Evolutionary conservation across 148 eudicot species (phyloP).

Genomic region (Polygonum aviculare): DNA sequence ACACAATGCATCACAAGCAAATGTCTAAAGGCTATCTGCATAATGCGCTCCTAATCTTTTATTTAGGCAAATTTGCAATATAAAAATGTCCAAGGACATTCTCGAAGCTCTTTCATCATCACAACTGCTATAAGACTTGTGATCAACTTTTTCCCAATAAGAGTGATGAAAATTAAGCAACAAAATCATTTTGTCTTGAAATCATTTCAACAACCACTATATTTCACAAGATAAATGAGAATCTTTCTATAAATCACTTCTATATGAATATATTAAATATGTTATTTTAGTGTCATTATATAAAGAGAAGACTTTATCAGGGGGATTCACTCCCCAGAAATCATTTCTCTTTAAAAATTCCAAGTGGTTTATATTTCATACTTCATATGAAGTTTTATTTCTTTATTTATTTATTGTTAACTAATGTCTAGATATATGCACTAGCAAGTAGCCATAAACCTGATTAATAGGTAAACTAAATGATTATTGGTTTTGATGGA

Average conservation of each 20-base stretch:
- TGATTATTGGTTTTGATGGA: background rate
- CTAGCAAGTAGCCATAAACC: background rate
- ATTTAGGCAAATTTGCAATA: background rate
- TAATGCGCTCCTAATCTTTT: background rate
- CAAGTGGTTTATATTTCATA: background rate
- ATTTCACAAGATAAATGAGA: background rate
- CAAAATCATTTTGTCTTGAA: background rate
- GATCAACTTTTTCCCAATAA: background rate
- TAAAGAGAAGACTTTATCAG: background rate
- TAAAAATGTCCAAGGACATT: background rate
- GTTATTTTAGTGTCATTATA: background rate
- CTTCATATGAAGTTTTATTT: background rate
- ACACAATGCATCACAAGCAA: background rate
- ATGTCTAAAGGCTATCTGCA: background rate
- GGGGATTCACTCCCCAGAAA: background rate
- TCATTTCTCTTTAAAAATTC: background rate
- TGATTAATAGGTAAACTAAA: background rate
- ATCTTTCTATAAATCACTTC: background rate
- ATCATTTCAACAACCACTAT: background rate
- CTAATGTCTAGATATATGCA: background rate
- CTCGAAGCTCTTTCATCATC: background rate
- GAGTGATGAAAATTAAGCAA: background rate
- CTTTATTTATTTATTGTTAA: background rate
- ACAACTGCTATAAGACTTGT: background rate
- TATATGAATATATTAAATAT: background rate